Evolutionary conservation across 176 grass and related monocot genomes (phyloP), one percentile per base, ranked within the genome.

Genomic region (Carex kokanica): DNA sequence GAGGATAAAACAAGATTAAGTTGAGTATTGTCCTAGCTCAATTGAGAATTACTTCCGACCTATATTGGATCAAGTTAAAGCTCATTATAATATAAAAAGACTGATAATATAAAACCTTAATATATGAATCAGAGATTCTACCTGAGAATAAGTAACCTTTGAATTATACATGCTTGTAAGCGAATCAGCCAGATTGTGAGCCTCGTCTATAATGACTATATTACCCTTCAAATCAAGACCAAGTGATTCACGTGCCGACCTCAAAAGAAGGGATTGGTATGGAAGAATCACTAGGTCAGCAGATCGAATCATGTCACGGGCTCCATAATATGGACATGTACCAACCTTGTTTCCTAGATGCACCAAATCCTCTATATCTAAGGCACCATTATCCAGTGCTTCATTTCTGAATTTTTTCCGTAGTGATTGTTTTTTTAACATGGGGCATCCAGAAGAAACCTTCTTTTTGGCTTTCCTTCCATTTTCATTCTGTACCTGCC

Each of bases 191-290:
- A 98, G 58, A 64, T 98, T 98, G 86, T 98, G 95, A 67, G 95
- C 90, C 79, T 98, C 95, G 79, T 98, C 95, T 87, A 98, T 94
- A 86, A 98, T 93, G 78, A 98, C 86, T 86, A 98, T 79, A 87
- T 85, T 94, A 45, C 92, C 88, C 84, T 90, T 94, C 58, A 98
- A 84, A 87, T 94, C 91, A 86, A 98, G 34, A 64, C 92, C 90
- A 89, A 98, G 87, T 24, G 90, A 94, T 69, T 98, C 95, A 85
- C 95, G 88, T 83, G 95, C 95, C 25, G 92, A 93, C 78, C 90
- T 94, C 79, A 91, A 69, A 78, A 98, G 67, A 23, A 98, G 79
- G 54, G 92, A 93, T 80, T 94, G 95, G 74, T 98, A 98, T 29
- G 92, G 92, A 88, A 98, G 95, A 78, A 98, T 86, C 21, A 98